phyloP scores from a whole-genome alignment of 345 rosid species.

The Dimocarpus longan region DNA sequence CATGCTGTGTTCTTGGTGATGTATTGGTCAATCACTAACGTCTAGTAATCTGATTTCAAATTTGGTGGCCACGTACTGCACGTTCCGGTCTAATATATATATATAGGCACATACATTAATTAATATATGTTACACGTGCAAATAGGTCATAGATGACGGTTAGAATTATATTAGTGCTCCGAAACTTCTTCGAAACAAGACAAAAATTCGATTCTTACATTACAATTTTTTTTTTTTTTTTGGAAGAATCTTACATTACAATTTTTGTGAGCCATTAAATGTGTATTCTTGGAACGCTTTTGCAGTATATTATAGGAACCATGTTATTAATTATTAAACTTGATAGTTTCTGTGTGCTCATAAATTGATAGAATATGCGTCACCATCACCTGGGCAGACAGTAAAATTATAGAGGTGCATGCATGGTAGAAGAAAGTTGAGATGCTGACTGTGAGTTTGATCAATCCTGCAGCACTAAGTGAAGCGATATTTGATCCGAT shows the following conservation, averaged over 20 bases:
- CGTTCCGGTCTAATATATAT: background rate
- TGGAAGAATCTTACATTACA: background rate
- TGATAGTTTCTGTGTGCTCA: no score
- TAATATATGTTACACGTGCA: background rate
- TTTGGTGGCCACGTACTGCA: constrained; percentile 1
- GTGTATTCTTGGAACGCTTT: background rate
- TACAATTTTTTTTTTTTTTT: no score
- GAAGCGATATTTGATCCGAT: background rate
- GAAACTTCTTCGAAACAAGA: constrained; percentile 22
- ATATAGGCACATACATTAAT: background rate
- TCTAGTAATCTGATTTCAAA: constrained; percentile 9
- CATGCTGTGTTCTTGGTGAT: constrained; percentile 19
- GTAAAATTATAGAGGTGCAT: background rate
- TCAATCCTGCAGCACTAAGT: background rate
- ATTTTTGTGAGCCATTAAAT: background rate
- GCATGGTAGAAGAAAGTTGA: background rate
- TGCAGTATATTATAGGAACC: no score
- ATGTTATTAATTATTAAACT: no score
- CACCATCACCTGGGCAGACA: background rate
- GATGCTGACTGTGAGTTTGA: background rate
- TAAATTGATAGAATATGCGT: background rate
- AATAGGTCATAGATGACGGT: constrained; percentile 34
- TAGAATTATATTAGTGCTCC: constrained; percentile 13
- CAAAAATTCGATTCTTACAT: background rate
- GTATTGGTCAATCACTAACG: background rate